These are phyloP conservation scores for Chaetomium fimeti DNA, from an alignment of 495 filamentous ascomycete species.

Conservation along the genomic window DNA sequence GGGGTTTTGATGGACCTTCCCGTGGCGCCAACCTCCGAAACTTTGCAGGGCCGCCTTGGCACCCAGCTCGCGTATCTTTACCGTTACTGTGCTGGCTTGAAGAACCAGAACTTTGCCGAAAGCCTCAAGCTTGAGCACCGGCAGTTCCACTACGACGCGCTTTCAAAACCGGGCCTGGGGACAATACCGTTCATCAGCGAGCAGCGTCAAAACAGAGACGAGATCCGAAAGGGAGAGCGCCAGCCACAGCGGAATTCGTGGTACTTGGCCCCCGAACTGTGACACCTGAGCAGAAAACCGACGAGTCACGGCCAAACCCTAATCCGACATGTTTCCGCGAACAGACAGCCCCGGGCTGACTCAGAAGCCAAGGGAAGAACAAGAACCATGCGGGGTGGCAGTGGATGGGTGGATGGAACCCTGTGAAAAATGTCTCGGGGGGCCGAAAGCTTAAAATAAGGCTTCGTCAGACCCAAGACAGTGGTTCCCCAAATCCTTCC, in stretches of 20 bases:
- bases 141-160: constrained; percentile 16
- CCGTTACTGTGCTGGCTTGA: background rate
- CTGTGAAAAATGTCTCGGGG: background rate
- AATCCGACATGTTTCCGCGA: background rate
- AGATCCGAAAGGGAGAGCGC: background rate
- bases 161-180: constrained; percentile 11
- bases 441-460: background rate
- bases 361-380: too few species aligned
- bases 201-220: constrained; percentile 7
- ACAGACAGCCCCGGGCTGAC: too few species aligned
- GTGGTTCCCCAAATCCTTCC: too few species aligned
- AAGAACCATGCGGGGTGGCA: too few species aligned
- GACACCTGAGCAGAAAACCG: background rate
- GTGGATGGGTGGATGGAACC: too few species aligned
- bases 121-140: constrained; percentile 5
- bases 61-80: constrained; percentile 7
- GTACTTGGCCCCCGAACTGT: background rate
- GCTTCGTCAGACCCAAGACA: background rate
- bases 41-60: background rate
- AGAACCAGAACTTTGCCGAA: background rate
- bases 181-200: background rate
- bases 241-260: background rate
- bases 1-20: constrained; percentile 1
- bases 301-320: background rate
- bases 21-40: background rate